Percentiles rank a stretch among this genome's conserved stretches.
Conservation (phyloP, 345 rosid species). For the Physaria fendleri region DNA sequence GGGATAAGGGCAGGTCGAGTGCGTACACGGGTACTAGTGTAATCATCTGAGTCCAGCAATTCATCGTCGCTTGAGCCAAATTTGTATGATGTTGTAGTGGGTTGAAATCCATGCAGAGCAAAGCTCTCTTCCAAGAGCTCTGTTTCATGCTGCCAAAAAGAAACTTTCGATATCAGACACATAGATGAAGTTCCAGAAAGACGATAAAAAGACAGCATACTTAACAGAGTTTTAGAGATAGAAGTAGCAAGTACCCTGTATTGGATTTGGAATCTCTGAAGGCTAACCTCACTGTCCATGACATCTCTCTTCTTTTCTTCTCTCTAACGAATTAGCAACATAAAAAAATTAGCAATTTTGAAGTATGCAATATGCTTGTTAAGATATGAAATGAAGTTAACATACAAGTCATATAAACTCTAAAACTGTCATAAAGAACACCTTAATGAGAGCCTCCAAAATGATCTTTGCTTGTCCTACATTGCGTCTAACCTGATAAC, state of each 20-base stretch:
- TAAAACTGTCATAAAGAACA: conserved; percentile 30
- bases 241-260: conserved; percentile 52
- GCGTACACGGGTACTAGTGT: conserved; percentile 49
- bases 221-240: neutral
- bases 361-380: conserved; percentile 7
- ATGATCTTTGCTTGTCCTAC: conserved; percentile 92
- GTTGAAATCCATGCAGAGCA: conserved; percentile 57
- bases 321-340: conserved; percentile 45
- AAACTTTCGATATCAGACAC: neutral
- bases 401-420: conserved; percentile 19
- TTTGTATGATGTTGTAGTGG: conserved; percentile 47
- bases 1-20: conserved; percentile 39
- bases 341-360: conserved; percentile 3
- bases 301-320: conserved; percentile 95
- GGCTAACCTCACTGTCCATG: conserved; percentile 77
- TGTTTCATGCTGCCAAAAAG: conserved; percentile 58
- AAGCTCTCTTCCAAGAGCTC: conserved; percentile 80
- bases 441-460: conserved; percentile 89
- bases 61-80: conserved; percentile 90
- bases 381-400: conserved; percentile 6
- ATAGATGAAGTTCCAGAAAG: neutral
- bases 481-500: conserved; percentile 85
- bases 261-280: conserved; percentile 85
- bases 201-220: neutral
- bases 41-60: conserved; percentile 78